Base-by-base conservation (phyloP, 2,329 filamentous ascomycete species). In the Akanthomyces lecanii region DNA sequence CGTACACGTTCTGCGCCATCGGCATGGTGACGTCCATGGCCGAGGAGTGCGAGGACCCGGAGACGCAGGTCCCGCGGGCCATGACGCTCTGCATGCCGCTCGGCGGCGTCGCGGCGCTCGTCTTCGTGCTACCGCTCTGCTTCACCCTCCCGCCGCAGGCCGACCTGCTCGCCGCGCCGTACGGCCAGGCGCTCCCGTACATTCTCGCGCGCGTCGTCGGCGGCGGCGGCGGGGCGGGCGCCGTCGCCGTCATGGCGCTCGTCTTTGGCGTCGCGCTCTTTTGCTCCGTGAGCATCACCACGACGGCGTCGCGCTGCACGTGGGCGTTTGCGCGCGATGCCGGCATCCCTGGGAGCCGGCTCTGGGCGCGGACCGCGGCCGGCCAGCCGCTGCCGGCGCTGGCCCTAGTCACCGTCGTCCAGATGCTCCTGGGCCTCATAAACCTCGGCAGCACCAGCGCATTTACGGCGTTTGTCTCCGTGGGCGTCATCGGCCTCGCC, bases 21-120 rank as follows among this genome's bases (percentile, higher is more conserved):
- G 85, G 85, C 2, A 87, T 87, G 85, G 82, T 87, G 61, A 79
- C 82, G 0, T 81, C 81, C 10, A 87, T 87, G 85, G 83, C 83
- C 1, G 84, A 87, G 72, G 84, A 87, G 71, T 83, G 81, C 44
- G 71, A 76, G 8, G 76, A 84, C 57, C 82, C 85, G 2, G 76
- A 80, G 0, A 66, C 80, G 25, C 82, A 82, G 67, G 73, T 85
- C 0, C 82, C 83, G 0, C 79, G 75, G 40, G 83, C 82, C 11
- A 77, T 85, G 58, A 75, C 79, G 10, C 75, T 83, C 3, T 81
- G 78, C 61, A 74, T 85, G 3, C 82, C 82, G 0, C 77, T 85
- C 18, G 82, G 81, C 11, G 82, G 81, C 0, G 73, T 83, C 47
- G 79, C 81, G 0, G 83, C 82, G 1, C 69, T 86, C 1, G 82